Percentiles rank a stretch among this genome's conserved stretches.
Evolutionary conservation across 805 yeast genomes (phyloP).

Genomic region (Wickerhamiella kurtzmanii): DNA sequence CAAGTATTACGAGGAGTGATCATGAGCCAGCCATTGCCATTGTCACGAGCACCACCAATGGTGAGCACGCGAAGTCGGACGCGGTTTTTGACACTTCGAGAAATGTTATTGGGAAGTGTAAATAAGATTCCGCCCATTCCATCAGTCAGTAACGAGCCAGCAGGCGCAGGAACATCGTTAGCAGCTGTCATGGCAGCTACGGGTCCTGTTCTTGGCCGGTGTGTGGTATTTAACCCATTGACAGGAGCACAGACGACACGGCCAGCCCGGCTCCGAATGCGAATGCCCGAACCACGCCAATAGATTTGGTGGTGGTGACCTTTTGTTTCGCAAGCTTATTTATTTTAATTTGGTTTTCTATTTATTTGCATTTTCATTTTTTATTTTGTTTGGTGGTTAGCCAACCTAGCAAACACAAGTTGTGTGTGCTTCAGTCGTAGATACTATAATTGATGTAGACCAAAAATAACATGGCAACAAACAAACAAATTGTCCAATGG

Average conservation of each 20-base stretch:
- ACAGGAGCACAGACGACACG: constrained; percentile 21
- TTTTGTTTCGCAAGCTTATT: too few species aligned
- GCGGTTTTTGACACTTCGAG: constrained; percentile 66
- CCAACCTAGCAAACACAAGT: too few species aligned
- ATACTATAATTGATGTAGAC: too few species aligned
- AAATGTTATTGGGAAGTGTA: constrained; percentile 74
- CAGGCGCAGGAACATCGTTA: constrained; percentile 5
- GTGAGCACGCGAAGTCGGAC: constrained; percentile 58
- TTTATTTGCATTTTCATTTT: background rate
- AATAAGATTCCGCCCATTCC: constrained; percentile 1
- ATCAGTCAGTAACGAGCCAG: constrained; percentile 22
- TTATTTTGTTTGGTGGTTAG: too few species aligned
- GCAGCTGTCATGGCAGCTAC: constrained; percentile 23
- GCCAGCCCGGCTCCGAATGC: constrained; percentile 20
- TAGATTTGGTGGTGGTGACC: too few species aligned
- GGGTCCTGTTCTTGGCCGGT: constrained; percentile 24
- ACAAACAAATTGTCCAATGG: too few species aligned
- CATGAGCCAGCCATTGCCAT: constrained; percentile 63
- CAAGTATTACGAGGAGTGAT: constrained; percentile 77
- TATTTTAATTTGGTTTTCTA: background rate
- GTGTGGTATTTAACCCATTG: constrained; percentile 23
- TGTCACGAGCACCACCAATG: constrained; percentile 47
- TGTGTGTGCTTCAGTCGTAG: too few species aligned
- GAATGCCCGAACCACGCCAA: background rate
- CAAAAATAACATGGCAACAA: too few species aligned